Evolutionary conservation across 192 early-diverging fungal genomes (phyloP).

Genomic region (Podila horticola): DNA sequence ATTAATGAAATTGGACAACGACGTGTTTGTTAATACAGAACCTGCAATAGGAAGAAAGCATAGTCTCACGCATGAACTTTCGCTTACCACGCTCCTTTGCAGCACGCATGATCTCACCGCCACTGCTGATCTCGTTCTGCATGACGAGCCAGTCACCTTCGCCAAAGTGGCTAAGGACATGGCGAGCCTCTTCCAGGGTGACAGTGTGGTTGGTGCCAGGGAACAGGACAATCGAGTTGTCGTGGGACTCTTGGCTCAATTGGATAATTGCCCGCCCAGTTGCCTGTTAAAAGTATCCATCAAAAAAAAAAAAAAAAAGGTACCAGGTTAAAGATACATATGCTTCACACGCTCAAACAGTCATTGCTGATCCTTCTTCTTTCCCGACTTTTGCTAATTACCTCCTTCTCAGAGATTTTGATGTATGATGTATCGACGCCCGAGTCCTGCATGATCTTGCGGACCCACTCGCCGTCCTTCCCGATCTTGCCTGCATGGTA

Average conservation of each 20-base stretch:
- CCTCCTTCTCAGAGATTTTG: slow-evolving; percentile 58
- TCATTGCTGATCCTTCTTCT: too few relatives aligned
- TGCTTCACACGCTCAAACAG: too few relatives aligned
- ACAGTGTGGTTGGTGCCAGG: slow-evolving; percentile 80
- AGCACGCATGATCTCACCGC: slow-evolving; percentile 68
- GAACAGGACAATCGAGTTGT: slow-evolving; percentile 90
- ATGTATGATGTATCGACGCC: slow-evolving; percentile 77
- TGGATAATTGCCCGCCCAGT: slow-evolving; percentile 92
- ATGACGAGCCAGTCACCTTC: slow-evolving; percentile 81
- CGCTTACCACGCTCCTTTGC: slow-evolving; percentile 61
- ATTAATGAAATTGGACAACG: background rate
- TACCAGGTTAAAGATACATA: background rate
- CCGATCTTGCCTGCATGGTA: slow-evolving; percentile 86
- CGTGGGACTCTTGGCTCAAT: slow-evolving; percentile 70
- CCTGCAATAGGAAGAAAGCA: background rate
- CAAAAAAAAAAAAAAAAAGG: slow-evolving; percentile 16
- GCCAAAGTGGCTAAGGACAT: slow-evolving; percentile 64
- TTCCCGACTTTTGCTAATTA: slow-evolving; percentile 8
- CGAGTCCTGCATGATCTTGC: slow-evolving; percentile 66
- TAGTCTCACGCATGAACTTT: background rate
- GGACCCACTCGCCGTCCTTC: slow-evolving; percentile 82
- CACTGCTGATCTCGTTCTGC: slow-evolving; percentile 88
- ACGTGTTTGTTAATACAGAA: background rate
- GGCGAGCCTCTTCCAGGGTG: slow-evolving; percentile 55
- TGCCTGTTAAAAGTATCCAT: slow-evolving; percentile 37